phyloP scores from a whole-genome alignment of 1,284 basidiomycete species.

The Pterulicium gracile region DNA sequence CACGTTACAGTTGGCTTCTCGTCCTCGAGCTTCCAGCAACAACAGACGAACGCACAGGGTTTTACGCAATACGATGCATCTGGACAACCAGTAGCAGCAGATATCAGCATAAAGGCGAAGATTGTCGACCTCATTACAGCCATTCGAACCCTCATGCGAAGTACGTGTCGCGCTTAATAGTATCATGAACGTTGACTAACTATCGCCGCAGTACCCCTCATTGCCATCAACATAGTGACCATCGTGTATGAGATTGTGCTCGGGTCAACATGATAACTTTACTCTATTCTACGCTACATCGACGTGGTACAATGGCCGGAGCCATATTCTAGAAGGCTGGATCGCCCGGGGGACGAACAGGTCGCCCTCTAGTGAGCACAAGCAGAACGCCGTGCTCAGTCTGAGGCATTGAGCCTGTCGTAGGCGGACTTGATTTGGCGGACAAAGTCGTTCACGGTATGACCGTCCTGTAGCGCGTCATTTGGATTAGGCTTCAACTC shows the following conservation, averaged over 20 bases:
- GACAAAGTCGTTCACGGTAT: conserved; percentile 64
- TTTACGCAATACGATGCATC: conserved; percentile 65
- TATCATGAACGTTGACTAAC: too few relatives aligned
- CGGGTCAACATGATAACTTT: conserved; percentile 9
- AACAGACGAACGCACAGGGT: conserved; percentile 27
- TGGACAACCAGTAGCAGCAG: conserved; percentile 41
- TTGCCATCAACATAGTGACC: conserved; percentile 71
- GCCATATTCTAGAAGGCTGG: too few relatives aligned
- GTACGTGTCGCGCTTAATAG: conserved; percentile 53
- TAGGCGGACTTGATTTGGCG: conserved; percentile 72
- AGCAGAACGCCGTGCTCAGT: too few relatives aligned
- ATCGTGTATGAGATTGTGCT: conserved; percentile 75
- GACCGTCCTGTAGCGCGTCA: conserved; percentile 48
- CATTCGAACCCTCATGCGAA: conserved; percentile 90
- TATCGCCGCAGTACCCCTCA: conserved; percentile 85
- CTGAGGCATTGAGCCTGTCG: conserved; percentile 38
- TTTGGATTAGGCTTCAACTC: neutral
- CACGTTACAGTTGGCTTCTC: conserved; percentile 82
- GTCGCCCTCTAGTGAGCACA: neutral
- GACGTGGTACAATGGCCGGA: too few relatives aligned
- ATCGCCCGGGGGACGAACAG: neutral
- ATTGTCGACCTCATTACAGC: conserved; percentile 89
- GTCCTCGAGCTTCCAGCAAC: conserved; percentile 25
- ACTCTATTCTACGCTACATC: too few relatives aligned
- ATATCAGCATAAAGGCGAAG: conserved; percentile 73